These are phyloP conservation scores for Knufia petricola DNA, from an alignment of 2,329 filamentous ascomycete species.

Conservation along the genomic window DNA sequence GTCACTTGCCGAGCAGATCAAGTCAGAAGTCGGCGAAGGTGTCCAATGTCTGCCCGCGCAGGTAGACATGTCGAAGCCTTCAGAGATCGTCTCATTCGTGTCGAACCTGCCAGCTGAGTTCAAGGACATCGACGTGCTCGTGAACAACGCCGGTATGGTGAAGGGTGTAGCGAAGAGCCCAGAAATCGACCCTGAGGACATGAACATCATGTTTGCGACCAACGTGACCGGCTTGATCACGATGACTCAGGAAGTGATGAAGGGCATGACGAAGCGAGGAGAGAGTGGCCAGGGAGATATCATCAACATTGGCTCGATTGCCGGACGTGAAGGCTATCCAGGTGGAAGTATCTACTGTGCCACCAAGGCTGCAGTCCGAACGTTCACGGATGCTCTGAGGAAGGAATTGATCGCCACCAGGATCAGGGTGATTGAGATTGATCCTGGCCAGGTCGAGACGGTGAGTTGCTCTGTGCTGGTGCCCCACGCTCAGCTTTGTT, in stretches of 20 bases:
- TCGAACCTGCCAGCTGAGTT: constrained; percentile 67
- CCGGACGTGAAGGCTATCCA: constrained; percentile 76
- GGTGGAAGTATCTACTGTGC: constrained; percentile 89
- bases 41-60: constrained; percentile 75
- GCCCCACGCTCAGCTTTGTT: background rate
- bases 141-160: constrained; percentile 93
- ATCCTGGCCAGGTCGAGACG: constrained; percentile 88
- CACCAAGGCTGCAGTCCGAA: constrained; percentile 78
- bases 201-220: constrained; percentile 78
- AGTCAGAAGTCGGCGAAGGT: constrained; percentile 63
- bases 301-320: constrained; percentile 89
- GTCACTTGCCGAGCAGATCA: constrained; percentile 66
- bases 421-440: constrained; percentile 77
- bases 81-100: constrained; percentile 66
- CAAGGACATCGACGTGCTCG: constrained; percentile 72
- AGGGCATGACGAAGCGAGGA: constrained; percentile 60
- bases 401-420: constrained; percentile 73
- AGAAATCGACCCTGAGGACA: constrained; percentile 70
- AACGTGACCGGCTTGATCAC: constrained; percentile 93
- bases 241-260: constrained; percentile 86
- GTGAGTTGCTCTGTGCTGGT: constrained; percentile 32
- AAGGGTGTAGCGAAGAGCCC: constrained; percentile 80
- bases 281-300: constrained; percentile 80
- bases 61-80: constrained; percentile 75
- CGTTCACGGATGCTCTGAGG: constrained; percentile 72